These are phyloP conservation scores for Thermochaetoides thermophila DNA, from an alignment of 495 filamentous ascomycete genomes.

Conservation along the genomic window DNA sequence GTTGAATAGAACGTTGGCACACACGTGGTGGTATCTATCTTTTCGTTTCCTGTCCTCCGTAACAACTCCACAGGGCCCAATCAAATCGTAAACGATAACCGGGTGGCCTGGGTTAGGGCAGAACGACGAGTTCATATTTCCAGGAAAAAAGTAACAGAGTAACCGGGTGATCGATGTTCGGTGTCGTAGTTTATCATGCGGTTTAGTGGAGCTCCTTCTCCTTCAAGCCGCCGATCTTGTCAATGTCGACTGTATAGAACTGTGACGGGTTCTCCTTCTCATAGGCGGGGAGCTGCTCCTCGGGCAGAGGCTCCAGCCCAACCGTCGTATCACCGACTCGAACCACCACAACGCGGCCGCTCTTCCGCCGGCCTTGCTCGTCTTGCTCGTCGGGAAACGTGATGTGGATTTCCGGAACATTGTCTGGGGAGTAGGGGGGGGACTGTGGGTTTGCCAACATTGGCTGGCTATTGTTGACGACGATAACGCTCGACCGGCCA, in stretches of 20 bases:
- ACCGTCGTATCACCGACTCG: slow-evolving; percentile 77
- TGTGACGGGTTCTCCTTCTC: slow-evolving; percentile 57
- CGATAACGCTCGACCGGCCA: slow-evolving; percentile 57
- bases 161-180: too few species aligned
- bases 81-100: slow-evolving; percentile 9
- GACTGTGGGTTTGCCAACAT: slow-evolving; percentile 59
- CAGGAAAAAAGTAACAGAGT: neutral
- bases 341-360: slow-evolving; percentile 81
- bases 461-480: slow-evolving; percentile 59
- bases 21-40: slow-evolving; percentile 10
- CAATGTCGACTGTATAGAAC: slow-evolving; percentile 85
- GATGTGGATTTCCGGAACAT: slow-evolving; percentile 88
- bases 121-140: slow-evolving; percentile 1
- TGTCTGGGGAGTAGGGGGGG: slow-evolving; percentile 61
- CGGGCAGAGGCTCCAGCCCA: slow-evolving; percentile 72
- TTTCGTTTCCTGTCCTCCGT: slow-evolving; percentile 11
- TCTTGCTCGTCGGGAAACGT: slow-evolving; percentile 95
- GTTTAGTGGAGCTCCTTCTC: slow-evolving; percentile 53
- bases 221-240: slow-evolving; percentile 85
- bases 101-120: slow-evolving; percentile 1
- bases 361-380: slow-evolving; percentile 70
- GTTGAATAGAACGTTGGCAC: slow-evolving; percentile 6
- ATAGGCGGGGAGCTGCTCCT: slow-evolving; percentile 75
- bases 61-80: slow-evolving; percentile 13
- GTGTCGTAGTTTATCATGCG: too few species aligned